Evolutionary conservation across 1,284 basidiomycete species (phyloP).

Genomic region (Xerocomus nothofagi): DNA sequence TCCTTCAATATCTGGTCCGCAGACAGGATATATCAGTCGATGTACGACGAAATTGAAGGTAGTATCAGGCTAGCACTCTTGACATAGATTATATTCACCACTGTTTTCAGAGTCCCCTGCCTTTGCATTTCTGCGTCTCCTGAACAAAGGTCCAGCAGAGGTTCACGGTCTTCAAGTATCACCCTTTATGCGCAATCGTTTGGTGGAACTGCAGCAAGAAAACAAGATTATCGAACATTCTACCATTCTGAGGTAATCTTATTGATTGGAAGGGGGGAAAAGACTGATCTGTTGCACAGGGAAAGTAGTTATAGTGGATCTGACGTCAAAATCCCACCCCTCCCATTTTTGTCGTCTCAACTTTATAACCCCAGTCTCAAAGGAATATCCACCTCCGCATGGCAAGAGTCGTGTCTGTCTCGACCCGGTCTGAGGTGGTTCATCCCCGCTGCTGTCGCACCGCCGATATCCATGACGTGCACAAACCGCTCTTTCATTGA

Average conservation of each 20-base stretch:
- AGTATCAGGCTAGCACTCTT: conserved; percentile 4
- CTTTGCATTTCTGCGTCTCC: conserved; percentile 79
- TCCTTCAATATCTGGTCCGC: conserved; percentile 92
- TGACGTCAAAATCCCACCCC: conserved; percentile 27
- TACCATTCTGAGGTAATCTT: conserved; percentile 51
- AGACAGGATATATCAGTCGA: conserved; percentile 76
- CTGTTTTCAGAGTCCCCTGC: conserved; percentile 41
- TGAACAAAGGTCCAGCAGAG: conserved; percentile 63
- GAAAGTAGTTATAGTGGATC: conserved; percentile 23
- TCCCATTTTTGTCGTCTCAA: conserved; percentile 39
- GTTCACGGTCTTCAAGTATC: conserved; percentile 60
- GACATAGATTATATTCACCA: conserved; percentile 4
- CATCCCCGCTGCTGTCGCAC: conserved; percentile 81
- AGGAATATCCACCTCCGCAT: conserved; percentile 62
- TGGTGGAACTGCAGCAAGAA: conserved; percentile 52
- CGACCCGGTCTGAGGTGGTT: conserved; percentile 80
- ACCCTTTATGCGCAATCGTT: conserved; percentile 54
- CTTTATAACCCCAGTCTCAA: conserved; percentile 52
- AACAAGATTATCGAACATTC: conserved; percentile 41
- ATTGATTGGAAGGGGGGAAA: conserved; percentile 12
- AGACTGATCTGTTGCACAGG: conserved; percentile 18
- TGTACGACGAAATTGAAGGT: conserved; percentile 62
- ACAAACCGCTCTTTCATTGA: conserved; percentile 82
- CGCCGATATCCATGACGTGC: conserved; percentile 75
- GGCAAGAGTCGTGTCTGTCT: conserved; percentile 79